These are phyloP conservation scores for Cladophialophora psammophila DNA, from an alignment of 2,329 filamentous ascomycete species.

Conservation along the genomic window DNA sequence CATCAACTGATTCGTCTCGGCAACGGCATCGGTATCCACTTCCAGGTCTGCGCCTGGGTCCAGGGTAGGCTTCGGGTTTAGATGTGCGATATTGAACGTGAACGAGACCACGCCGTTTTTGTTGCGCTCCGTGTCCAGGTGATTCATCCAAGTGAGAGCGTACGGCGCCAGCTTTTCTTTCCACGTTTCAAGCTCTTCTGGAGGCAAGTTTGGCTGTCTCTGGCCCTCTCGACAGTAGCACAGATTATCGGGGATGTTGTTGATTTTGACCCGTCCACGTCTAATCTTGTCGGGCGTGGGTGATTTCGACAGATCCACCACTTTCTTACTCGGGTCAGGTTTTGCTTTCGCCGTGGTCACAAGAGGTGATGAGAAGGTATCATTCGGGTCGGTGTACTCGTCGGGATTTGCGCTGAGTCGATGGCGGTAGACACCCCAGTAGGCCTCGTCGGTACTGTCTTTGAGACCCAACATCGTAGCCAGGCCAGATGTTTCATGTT, in stretches of 20 bases:
- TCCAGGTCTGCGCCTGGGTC: conserved; percentile 23
- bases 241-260: conserved; percentile 30
- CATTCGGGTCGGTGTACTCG: conserved; percentile 24
- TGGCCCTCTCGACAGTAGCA: conserved; percentile 26
- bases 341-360: conserved; percentile 19
- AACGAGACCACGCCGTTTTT: conserved; percentile 32
- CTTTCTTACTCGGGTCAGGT: conserved; percentile 14
- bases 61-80: conserved; percentile 20
- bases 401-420: conserved; percentile 23
- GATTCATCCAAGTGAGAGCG: conserved; percentile 28
- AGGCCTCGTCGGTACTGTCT: conserved; percentile 24
- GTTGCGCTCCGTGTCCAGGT: conserved; percentile 30
- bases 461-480: conserved; percentile 25
- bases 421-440: conserved; percentile 30
- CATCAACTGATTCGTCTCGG: conserved; percentile 32
- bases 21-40: conserved; percentile 19
- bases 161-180: conserved; percentile 26
- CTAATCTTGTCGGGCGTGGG: neutral
- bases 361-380: conserved; percentile 25
- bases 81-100: conserved; percentile 26
- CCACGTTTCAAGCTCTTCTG: conserved; percentile 28
- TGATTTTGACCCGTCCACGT: conserved; percentile 23
- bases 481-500: conserved; percentile 21
- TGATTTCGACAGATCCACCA: conserved; percentile 20
- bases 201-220: conserved; percentile 19